These are phyloP conservation scores for Cladosporium sp. DNA, from an alignment of 2,329 filamentous ascomycete species.

Conservation along the genomic window DNA sequence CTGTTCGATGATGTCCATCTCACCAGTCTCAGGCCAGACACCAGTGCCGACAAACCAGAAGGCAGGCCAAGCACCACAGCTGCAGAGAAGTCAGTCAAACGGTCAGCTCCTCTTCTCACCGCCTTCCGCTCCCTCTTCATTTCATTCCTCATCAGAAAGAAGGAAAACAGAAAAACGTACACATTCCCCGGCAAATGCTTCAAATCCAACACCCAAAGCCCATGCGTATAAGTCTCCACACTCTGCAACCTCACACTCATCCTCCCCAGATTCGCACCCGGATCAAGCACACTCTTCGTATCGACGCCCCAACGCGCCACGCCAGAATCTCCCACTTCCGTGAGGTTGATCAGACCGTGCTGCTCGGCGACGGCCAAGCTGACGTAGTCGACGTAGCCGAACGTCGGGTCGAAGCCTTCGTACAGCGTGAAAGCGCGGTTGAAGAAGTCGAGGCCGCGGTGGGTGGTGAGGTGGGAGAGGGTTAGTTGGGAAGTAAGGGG, in stretches of 20 bases:
- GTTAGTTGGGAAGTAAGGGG: not conserved
- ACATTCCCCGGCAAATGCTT: constrained; percentile 47
- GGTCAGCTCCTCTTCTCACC: too few species aligned
- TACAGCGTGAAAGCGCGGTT: constrained; percentile 14
- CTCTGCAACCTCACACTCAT: constrained; percentile 45
- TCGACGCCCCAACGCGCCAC: constrained; percentile 23
- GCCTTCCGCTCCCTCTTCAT: too few species aligned
- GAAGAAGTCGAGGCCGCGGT: constrained; percentile 34
- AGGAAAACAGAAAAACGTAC: constrained; percentile 45
- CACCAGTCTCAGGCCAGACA: constrained; percentile 35
- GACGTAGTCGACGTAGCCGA: constrained; percentile 36
- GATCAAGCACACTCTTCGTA: constrained; percentile 25
- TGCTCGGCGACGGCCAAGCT: constrained; percentile 28
- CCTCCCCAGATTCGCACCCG: constrained; percentile 32
- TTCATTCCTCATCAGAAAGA: too few species aligned
- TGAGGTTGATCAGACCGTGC: constrained; percentile 25
- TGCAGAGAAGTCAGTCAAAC: constrained; percentile 27
- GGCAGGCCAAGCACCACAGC: constrained; percentile 33
- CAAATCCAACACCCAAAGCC: constrained; percentile 47
- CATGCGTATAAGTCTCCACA: constrained; percentile 42
- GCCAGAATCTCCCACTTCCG: constrained; percentile 16
- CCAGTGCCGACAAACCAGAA: constrained; percentile 36
- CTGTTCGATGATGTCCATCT: constrained; percentile 47
- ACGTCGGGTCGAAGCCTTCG: constrained; percentile 25
- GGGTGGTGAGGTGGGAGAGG: constrained; percentile 39